These are phyloP conservation scores for Maudiozyma saulgeensis DNA, from an alignment of 805 yeast genomes.

Conservation along the genomic window DNA sequence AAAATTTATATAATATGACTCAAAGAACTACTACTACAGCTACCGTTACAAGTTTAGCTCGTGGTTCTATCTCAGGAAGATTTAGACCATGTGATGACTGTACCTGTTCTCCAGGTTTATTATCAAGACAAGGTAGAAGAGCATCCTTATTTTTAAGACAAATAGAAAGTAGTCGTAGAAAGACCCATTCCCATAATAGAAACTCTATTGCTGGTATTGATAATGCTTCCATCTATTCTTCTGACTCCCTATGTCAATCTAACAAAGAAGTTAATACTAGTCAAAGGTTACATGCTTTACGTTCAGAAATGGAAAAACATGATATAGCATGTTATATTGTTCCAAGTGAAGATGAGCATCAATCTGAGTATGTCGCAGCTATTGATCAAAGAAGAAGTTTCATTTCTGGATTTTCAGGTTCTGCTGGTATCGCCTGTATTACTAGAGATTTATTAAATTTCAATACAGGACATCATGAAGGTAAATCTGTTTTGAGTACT, in stretches of 20 bases:
- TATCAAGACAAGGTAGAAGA: conserved; percentile 58
- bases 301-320: conserved; percentile 53
- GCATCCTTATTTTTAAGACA: conserved; percentile 37
- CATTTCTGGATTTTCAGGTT: conserved; percentile 84
- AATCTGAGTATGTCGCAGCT: conserved; percentile 76
- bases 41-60: not conserved
- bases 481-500: conserved; percentile 75
- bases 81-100: conserved; percentile 58
- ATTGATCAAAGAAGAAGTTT: conserved; percentile 77
- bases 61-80: not conserved
- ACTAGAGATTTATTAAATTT: conserved; percentile 39
- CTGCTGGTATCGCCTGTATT: conserved; percentile 87
- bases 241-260: conserved; percentile 31
- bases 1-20: not conserved
- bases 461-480: conserved; percentile 35
- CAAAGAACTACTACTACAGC: conserved; percentile 2
- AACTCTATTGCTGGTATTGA: conserved; percentile 3
- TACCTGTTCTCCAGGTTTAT: conserved; percentile 75
- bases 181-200: conserved; percentile 1
- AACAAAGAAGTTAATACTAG: conserved; percentile 45
- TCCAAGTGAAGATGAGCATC: conserved; percentile 90
- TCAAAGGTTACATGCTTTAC: conserved; percentile 47
- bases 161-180: conserved; percentile 27
- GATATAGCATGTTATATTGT: conserved; percentile 66
- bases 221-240: conserved; percentile 31